Percentiles rank a stretch among this genome's conserved stretches.
Evolutionary conservation across 2,329 filamentous ascomycete genomes (phyloP).

Genomic region (Myriosclerotinia curreyana): DNA sequence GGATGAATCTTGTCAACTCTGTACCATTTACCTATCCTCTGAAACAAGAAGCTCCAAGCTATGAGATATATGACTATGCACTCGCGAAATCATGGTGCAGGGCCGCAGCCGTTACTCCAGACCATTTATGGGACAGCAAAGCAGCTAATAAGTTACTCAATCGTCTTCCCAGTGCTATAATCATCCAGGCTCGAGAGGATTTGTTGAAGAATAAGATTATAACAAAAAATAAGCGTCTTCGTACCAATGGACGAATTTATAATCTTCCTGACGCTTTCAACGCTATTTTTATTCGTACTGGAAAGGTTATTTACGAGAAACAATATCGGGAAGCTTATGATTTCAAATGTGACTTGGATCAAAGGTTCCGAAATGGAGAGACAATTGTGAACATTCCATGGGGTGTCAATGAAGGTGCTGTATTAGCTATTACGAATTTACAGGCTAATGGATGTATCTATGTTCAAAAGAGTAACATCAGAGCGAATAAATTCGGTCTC

Average conservation of each 20-base stretch:
- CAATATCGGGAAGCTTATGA: slow-evolving; percentile 57
- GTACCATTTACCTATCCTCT: slow-evolving; percentile 45
- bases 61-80: slow-evolving; percentile 38
- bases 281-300: slow-evolving; percentile 50
- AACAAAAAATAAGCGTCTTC: slow-evolving; percentile 58
- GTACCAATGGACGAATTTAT: slow-evolving; percentile 58
- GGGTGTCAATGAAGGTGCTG: slow-evolving; percentile 57
- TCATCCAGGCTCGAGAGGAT: slow-evolving; percentile 29
- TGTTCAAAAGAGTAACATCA: slow-evolving; percentile 54
- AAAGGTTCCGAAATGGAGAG: slow-evolving; percentile 40
- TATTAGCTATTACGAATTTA: slow-evolving; percentile 66
- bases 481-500: slow-evolving; percentile 66
- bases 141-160: slow-evolving; percentile 50
- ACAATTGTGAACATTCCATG: slow-evolving; percentile 33
- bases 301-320: slow-evolving; percentile 52
- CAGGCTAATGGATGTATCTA: slow-evolving; percentile 56
- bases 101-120: slow-evolving; percentile 54
- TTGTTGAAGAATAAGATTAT: slow-evolving; percentile 42
- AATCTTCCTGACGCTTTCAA: slow-evolving; percentile 22
- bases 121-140: slow-evolving; percentile 48
- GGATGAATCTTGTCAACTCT: slow-evolving; percentile 41
- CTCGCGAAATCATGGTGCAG: slow-evolving; percentile 59
- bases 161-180: slow-evolving; percentile 21
- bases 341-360: slow-evolving; percentile 61
- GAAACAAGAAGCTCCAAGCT: background rate